Evolutionary conservation across 257 asterid species (phyloP), one percentile per base, ranked within the genome.

Genomic region (Nicotiana attenuata): DNA sequence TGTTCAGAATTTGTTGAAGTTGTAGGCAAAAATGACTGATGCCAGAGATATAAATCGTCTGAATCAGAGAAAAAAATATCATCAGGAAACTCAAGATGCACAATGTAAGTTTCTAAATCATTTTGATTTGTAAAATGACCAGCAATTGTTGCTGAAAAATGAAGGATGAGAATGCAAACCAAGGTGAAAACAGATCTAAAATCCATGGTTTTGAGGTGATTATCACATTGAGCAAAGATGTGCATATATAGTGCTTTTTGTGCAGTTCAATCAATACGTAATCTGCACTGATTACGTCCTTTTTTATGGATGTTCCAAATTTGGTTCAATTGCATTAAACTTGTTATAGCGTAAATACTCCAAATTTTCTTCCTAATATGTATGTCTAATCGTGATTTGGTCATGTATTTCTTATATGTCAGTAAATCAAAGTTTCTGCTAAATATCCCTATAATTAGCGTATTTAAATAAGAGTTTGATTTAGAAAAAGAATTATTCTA

Each of bases 21-120:
- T 5, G 63, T 5, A 56, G 63, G 38, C 60, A 47, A 47, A 73
- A 73, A 47, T 14, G 79, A 47, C 10, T 73, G 41, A 47, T 73
- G 61, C 79, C 79, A 73, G 61, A 45, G 79, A 19, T 73, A 10
- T 73, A 73, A 47, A 73, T 24, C 61, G 6, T 22, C 7, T 22
- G 60, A 14, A 73, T 73, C 79, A 6, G 24, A 73, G 31, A 47
- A 45, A 47, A 14, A 7, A 6, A 22, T 5, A 73, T 73, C 61
- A 73, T 73, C 79, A 73, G 79, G 79, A 22, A 73, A 24, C 38
- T 16, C 79, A 73, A 73, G 79, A 22, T 73, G 78, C 2, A 71
- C 78, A 5, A 71, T 13, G 20, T 71, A 45, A 71, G 35, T 71
- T 20, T 71, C 7, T 20, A 20, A 31, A 71, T 45, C 33, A 11